These are phyloP conservation scores for Herpetospermum pedunculosum DNA, from an alignment of 306 rosid genomes.

Conservation along the genomic window DNA sequence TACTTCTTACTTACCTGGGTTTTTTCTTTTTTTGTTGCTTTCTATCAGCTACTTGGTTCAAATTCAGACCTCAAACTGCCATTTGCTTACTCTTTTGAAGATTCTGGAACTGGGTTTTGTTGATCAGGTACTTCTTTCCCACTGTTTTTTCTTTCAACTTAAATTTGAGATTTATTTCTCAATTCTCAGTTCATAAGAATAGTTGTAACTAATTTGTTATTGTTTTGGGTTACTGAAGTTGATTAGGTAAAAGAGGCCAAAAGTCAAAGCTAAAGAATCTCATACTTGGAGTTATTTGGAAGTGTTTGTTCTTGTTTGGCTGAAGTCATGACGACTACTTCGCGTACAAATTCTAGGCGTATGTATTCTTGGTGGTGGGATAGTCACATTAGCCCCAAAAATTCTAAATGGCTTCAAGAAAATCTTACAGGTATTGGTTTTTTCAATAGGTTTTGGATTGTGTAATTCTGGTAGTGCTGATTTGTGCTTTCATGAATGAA, in stretches of 20 bases:
- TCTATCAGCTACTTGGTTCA: neutral
- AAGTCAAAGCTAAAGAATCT: neutral
- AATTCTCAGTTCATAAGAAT: neutral
- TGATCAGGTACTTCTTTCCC: neutral
- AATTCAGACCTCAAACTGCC: neutral
- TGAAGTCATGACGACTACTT: constrained; percentile 36
- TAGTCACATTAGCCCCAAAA: constrained; percentile 94
- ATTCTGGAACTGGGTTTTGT: constrained; percentile 6
- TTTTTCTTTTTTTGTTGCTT: neutral
- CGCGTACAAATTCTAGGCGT: constrained; percentile 47
- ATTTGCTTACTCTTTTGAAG: neutral
- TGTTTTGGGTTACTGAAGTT: neutral
- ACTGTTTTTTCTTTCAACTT: neutral
- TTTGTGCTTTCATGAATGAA: neutral
- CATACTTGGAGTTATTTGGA: neutral
- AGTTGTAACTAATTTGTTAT: neutral
- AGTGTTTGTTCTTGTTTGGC: constrained; percentile 1
- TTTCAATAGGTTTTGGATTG: neutral
- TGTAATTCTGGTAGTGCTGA: neutral
- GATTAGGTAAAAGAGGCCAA: neutral
- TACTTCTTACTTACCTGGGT: neutral
- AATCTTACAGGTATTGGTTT: constrained; percentile 55
- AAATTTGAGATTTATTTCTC: neutral
- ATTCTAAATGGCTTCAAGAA: constrained; percentile 97
- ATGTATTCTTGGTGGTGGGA: constrained; percentile 99